Conservation (phyloP, 2,329 filamentous ascomycete species). For the Nemania abortiva region DNA sequence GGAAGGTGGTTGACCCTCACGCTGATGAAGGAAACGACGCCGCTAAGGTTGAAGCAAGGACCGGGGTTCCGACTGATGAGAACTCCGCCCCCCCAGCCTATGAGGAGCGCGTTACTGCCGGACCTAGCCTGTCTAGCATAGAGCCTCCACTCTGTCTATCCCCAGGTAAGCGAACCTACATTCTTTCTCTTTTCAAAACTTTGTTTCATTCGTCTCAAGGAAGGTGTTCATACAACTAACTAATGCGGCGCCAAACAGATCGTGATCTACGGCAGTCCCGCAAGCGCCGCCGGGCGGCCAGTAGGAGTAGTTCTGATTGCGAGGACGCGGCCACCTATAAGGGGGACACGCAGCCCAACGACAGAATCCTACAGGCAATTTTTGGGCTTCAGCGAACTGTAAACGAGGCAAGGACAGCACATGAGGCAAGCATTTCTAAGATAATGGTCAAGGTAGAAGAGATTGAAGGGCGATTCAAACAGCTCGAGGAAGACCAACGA, state of each 20-base stretch:
- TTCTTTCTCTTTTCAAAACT: not conserved
- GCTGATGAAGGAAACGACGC: not conserved
- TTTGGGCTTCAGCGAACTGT: constrained; percentile 21
- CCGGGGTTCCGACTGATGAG: not conserved
- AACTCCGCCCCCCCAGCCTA: constrained; percentile 25
- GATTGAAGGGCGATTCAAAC: constrained; percentile 26
- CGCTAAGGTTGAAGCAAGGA: not conserved
- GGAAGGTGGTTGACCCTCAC: constrained; percentile 23
- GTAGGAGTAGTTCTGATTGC: not conserved
- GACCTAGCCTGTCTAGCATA: constrained; percentile 9
- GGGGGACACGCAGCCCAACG: not conserved
- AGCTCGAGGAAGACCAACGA: constrained; percentile 25
- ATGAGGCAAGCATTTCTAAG: constrained; percentile 16
- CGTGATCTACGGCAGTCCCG: not conserved
- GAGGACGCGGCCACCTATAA: not conserved
- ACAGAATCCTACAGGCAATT: constrained; percentile 20
- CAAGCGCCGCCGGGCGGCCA: constrained; percentile 27
- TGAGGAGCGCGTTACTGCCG: constrained; percentile 12
- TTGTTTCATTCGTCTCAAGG: not conserved
- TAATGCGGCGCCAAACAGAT: not conserved
- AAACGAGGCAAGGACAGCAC: constrained; percentile 10
- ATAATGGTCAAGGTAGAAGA: constrained; percentile 29
- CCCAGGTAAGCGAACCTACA: constrained; percentile 10
- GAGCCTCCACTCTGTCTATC: constrained; percentile 16
- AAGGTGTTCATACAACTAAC: not conserved